A percentile compares a stretch with the other conserved stretches of the same genome.
These are phyloP conservation scores for Penicillium bialowiezense DNA, from an alignment of 495 filamentous ascomycete species.

Conservation along the genomic window DNA sequence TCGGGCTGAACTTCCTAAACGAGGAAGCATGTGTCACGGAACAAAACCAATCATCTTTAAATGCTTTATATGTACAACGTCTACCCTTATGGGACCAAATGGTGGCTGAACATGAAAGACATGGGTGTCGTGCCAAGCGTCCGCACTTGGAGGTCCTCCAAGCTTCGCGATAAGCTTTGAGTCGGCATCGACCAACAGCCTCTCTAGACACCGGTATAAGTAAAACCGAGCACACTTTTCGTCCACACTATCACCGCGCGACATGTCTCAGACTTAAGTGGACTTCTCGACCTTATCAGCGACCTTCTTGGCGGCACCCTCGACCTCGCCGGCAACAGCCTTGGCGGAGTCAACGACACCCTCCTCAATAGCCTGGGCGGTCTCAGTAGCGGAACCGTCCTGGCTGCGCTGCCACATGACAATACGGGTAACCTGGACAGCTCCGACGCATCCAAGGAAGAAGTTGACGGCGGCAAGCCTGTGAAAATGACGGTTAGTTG, in stretches of 20 bases:
- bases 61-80: constrained; percentile 29
- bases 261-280: constrained; percentile 7
- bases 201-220: constrained; percentile 12
- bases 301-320: constrained; percentile 30
- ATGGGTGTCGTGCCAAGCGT: background rate
- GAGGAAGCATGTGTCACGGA: background rate
- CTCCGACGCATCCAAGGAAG: constrained; percentile 87
- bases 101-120: background rate
- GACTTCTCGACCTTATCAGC: constrained; percentile 29
- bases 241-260: background rate
- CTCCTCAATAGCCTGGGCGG: constrained; percentile 48
- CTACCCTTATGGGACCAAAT: constrained; percentile 6
- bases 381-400: constrained; percentile 46
- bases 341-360: constrained; percentile 44
- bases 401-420: constrained; percentile 58
- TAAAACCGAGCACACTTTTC: background rate
- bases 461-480: constrained; percentile 96
- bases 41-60: constrained; percentile 12
- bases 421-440: constrained; percentile 79
- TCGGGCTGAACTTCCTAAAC: background rate
- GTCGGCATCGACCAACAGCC: background rate
- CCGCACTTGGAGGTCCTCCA: background rate
- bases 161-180: background rate
- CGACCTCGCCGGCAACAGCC: constrained; percentile 23
- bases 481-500: constrained; percentile 6